Evolutionary conservation across 345 rosid species (phyloP), one percentile per base, ranked within the genome.

Genomic region (Eucalyptus cladocalyx): DNA sequence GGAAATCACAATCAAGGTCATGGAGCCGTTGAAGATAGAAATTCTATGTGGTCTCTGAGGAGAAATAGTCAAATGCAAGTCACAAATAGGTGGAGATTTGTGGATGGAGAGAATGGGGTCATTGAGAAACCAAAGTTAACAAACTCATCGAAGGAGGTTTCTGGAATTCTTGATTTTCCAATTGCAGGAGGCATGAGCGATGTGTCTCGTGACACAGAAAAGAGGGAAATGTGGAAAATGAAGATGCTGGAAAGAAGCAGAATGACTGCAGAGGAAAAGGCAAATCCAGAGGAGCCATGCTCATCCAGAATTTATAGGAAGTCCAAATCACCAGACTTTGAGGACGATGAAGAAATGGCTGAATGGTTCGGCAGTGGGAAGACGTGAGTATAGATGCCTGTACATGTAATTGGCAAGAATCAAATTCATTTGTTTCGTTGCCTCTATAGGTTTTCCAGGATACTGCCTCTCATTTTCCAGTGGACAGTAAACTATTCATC

Each of bases 261-360:
- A 90, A 86, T 87, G 34, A 72, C 43, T 86, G 69, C n/a, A 15
- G 90, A 47, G 86, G 86, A 11, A 48, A 65, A 67, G 85, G 94
- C 90, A 58, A 88, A 83, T 23, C 91, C 90, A 5, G 88, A 91
- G 1, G 92, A 87, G 51, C 89, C 43, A 87, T 81, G 69, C 51
- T 43, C 90, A 24, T 87, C 81, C 16, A 87, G 80, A 69, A 89
- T 87, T 86, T 92, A 60, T 60, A 87, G 92, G 88, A 94, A 85
- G 86, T 86, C 86, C 23, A 89, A 95, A 72, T 87, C 90, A 58
- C 88, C 91, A 51, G 94, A 94, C 88, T 87, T 91, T 67, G 87
- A 83, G 30, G 93, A 89, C 80, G 97, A 95, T 87, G 97, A 94
- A 89, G 97, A 95, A 89, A 93, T 96, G 93, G 93, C 93, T 34